These are phyloP conservation scores for Isoetes taiwanensis DNA, from an alignment of 75 land plant genomes.

Conservation along the genomic window DNA sequence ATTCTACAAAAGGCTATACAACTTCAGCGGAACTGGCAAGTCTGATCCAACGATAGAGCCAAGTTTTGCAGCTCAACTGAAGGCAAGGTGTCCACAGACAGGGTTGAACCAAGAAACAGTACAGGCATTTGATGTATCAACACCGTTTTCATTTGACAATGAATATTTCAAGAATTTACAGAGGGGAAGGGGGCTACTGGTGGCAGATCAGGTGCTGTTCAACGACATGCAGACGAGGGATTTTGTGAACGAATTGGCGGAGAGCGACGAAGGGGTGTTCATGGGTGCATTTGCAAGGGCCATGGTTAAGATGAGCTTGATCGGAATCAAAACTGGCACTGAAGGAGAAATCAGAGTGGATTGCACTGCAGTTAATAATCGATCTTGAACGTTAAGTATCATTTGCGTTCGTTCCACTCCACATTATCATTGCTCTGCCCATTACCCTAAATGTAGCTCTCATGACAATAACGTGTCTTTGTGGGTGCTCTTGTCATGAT, in stretches of 20 bases:
- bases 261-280: conserved; percentile 30
- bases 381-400: too few relatives aligned
- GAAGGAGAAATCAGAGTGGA: conserved; percentile 51
- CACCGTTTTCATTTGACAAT: conserved; percentile 68
- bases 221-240: conserved; percentile 33
- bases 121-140: conserved; percentile 39
- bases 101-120: conserved; percentile 21
- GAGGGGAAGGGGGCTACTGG: conserved; percentile 36
- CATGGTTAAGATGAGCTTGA: conserved; percentile 60
- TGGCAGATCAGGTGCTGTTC: conserved; percentile 49
- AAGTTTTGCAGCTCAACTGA: conserved; percentile 15
- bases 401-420: too few relatives aligned
- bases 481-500: too few relatives aligned
- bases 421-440: too few relatives aligned
- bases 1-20: conserved; percentile 30
- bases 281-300: conserved; percentile 40
- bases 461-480: too few relatives aligned
- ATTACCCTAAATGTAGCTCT: too few relatives aligned
- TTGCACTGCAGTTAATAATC: too few relatives aligned
- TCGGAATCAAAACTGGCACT: conserved; percentile 40
- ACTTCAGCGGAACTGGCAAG: conserved; percentile 20
- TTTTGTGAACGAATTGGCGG: conserved; percentile 26
- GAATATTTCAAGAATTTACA: conserved; percentile 48
- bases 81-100: conserved; percentile 36
- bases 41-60: conserved; percentile 33